Base-by-base conservation (phyloP, 495 filamentous ascomycete species). In the Chaetomium fimeti region DNA sequence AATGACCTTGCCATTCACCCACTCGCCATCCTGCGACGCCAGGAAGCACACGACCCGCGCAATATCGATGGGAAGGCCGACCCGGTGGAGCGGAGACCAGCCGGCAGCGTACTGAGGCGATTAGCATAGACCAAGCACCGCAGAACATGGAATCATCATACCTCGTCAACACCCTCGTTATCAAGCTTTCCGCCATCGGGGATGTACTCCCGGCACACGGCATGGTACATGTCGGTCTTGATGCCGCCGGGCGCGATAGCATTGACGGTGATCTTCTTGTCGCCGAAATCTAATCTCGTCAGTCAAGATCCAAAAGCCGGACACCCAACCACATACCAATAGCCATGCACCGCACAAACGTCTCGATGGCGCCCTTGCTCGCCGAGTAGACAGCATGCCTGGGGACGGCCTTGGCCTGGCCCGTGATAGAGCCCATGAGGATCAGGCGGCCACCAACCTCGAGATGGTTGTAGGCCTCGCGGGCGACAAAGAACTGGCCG, bases 401-500 rank as follows among this genome's bases (percentile, higher is more conserved):
- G 48, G 83, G 84, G 6, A 89, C 83, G 48, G 76, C 83, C 74
- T 84, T 84, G 65, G 82, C 83, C 77, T 85, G 79, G 32, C 84
- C 85, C 25, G 86, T 87, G 76, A 87, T 88, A 73, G 82, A 85
- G 24, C 83, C 84, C 77, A 83, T 88, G 11, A 88, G 73, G 66
- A 88, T 83, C 71, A 88, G 81, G 68, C 86, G 81, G 57, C 86
- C 87, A 49, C 84, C 85, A 48, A 84, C 78, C 65, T 77, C 75
- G 71, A 86, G 78, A 74, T 88, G 78, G 75, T 83, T 83, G 74
- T 86, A 86, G 8, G 83, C 88, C 76, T 88, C 82, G 72, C 87
- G 84, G 59, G 86, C 87, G 53, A 91, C 87, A 78, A 93, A 92
- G 83, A 92, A 93, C 76, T 93, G 91, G 2, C 85, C 91, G 2